Evolutionary conservation across 129 eudicot genomes (phyloP).

Genomic region (Daucus carota): DH1_v3.0 NC_030385.2:18649501-18650000

Average conservation of each 20-base stretch:
- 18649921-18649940: not conserved
- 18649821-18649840: conserved; percentile 70
- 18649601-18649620: conserved; percentile 76
- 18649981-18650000: conserved; percentile 16
- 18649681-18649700: conserved; percentile 71
- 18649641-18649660: conserved; percentile 69
- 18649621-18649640: conserved; percentile 84
- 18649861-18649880: conserved; percentile 71
- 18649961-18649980: conserved; percentile 16
- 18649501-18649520: conserved; percentile 29
- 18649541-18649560: conserved; percentile 72
- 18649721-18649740: conserved; percentile 80
- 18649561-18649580: conserved; percentile 71
- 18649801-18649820: conserved; percentile 87
- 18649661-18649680: conserved; percentile 76
- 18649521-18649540: conserved; percentile 87
- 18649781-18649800: conserved; percentile 72
- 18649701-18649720: conserved; percentile 72
- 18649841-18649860: conserved; percentile 89
- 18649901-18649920: not conserved
- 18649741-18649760: conserved; percentile 84
- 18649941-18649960: conserved; percentile 46
- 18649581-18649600: conserved; percentile 75
- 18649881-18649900: conserved; percentile 19
- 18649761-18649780: conserved; percentile 93